Conservation (phyloP, 1,284 basidiomycete genomes). For the Trametes hirsuta region DNA sequence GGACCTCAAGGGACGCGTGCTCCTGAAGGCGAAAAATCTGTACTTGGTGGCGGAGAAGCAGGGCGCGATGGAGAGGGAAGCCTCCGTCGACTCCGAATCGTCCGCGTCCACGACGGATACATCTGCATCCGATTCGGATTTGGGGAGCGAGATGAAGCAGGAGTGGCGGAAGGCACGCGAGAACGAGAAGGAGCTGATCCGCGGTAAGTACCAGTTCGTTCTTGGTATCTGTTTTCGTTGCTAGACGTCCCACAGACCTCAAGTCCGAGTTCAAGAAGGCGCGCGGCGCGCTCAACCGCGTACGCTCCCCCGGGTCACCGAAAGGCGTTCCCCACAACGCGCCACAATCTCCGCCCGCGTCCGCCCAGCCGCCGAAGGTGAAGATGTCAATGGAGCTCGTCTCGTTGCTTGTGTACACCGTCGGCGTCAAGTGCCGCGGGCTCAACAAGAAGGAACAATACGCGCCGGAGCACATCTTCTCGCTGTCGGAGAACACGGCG, state of each 20-base stretch:
- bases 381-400: conserved; percentile 80
- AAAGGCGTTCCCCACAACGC: conserved; percentile 7
- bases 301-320: conserved; percentile 29
- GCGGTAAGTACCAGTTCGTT: conserved; percentile 23
- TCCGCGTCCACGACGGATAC: conserved; percentile 48
- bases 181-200: conserved; percentile 34
- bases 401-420: conserved; percentile 88
- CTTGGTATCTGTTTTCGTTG: background rate
- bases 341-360: conserved; percentile 16
- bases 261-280: conserved; percentile 43
- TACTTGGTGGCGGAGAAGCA: conserved; percentile 45
- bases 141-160: conserved; percentile 34
- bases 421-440: conserved; percentile 94
- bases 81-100: conserved; percentile 47
- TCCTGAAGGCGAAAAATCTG: conserved; percentile 85
- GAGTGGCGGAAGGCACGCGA: conserved; percentile 38
- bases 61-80: conserved; percentile 41
- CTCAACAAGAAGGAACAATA: conserved; percentile 92
- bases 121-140: conserved; percentile 46
- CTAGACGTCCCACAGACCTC: conserved; percentile 26
- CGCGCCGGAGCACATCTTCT: conserved; percentile 89
- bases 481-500: conserved; percentile 86
- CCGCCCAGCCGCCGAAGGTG: conserved; percentile 41
- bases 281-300: conserved; percentile 42
- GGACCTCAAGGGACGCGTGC: conserved; percentile 76